These are phyloP conservation scores for Pestalotiopsis sp. DNA, from an alignment of 2,329 filamentous ascomycete genomes.

Conservation along the genomic window DNA sequence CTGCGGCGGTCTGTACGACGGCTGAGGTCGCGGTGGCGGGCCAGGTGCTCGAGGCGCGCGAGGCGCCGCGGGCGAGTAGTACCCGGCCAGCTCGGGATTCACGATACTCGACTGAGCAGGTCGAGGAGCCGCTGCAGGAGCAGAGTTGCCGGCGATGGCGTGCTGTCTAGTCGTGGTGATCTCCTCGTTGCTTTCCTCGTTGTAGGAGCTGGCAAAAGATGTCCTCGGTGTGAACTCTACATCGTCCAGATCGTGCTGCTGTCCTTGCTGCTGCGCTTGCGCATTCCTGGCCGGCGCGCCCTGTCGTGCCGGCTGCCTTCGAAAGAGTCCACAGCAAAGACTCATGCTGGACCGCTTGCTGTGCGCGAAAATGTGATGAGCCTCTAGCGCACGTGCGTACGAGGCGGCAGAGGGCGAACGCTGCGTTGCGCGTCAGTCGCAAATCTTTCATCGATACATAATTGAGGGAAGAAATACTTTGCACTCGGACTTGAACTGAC, in stretches of 20 bases:
- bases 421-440: too few relatives aligned
- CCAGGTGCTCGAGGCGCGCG: background rate
- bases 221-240: slow-evolving; percentile 24
- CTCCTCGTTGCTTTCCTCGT: slow-evolving; percentile 7
- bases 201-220: slow-evolving; percentile 19
- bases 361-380: background rate
- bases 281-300: background rate
- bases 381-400: too few relatives aligned
- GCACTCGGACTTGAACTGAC: too few relatives aligned
- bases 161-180: background rate
- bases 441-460: too few relatives aligned
- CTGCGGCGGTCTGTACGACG: slow-evolving; percentile 9
- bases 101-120: slow-evolving; percentile 3
- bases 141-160: background rate
- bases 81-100: slow-evolving; percentile 23
- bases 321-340: slow-evolving; percentile 12
- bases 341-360: slow-evolving; percentile 5
- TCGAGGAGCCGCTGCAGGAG: background rate
- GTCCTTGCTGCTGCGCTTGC: background rate
- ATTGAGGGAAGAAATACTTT: too few relatives aligned
- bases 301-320: background rate
- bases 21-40: background rate
- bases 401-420: background rate
- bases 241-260: slow-evolving; percentile 15
- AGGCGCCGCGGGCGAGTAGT: slow-evolving; percentile 21